Base-by-base conservation (phyloP, 1,284 basidiomycete genomes). In the Amylostereum areolatum region DNA sequence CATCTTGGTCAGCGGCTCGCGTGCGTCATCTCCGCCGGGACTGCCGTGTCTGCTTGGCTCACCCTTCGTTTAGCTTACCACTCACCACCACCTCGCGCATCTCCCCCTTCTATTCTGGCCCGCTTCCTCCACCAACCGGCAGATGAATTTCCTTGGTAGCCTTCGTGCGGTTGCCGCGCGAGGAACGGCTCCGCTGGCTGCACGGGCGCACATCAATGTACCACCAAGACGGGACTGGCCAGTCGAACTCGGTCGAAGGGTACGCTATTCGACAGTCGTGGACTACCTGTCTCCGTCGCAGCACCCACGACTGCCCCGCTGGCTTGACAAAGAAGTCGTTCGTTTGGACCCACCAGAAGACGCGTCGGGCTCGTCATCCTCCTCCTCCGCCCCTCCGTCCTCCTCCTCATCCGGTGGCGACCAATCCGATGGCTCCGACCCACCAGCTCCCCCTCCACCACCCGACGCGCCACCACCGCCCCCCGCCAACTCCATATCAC, bases 401-500 rank as follows among this genome's bases (percentile, higher is more conserved):
- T 57, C 56, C n/a, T 57, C 60, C 5, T 54, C 56, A 5, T 58
- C 61, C 25, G 55, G 50, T 37, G 54, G 62, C n/a, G 63, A 66
- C 43, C 52, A 36, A 45, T 48, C 53, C 29, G 66, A 70, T 35
- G 53, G 59, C 31, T 56, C 55, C 2, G 61, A 66, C 47, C 40
- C 52, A 12, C 57, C 62, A 9, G 63, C 70, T 25, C 63, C 67
- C 9, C 57, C 65, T 43, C 65, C 67, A 28, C 65, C 69, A 25
- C 60, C 67, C 25, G 63, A 67, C 33, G 52, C 63, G 29, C 66
- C 73, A 3, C 61, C 70, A 34, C 66, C 63, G 31, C 60, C n/a
- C 12, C n/a, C 62, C 4, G 69, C 75, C 8, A 80, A 79, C 30
- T 80, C 83, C 11, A 85, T 89, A 56, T 82, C 89, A 10, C 90